Evolutionary conservation across 495 filamentous ascomycete genomes (phyloP), one percentile per base, ranked within the genome.

Genomic region (Articulospora tetracladia): DNA sequence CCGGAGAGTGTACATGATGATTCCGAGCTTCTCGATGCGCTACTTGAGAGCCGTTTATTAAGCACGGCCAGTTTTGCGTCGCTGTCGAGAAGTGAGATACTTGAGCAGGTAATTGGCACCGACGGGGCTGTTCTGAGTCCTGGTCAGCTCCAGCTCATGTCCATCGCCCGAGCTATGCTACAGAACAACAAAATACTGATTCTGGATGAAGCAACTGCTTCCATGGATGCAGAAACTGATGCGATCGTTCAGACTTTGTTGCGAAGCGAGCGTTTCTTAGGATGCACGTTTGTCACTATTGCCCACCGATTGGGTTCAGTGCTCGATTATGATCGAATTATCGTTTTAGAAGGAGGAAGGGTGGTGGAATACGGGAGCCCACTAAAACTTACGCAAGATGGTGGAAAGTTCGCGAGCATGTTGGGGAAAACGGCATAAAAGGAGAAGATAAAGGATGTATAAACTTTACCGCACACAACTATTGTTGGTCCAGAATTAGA

Each of bases 321-420:
- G 28, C 50, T 69, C 44, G 67, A 77, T 23, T 73, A 72, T 3
- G 77, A 80, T 61, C 62, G 20, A n/a, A 23, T 52, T 6, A 86
- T 90, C 60, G 80, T 91, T 67, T 80, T 95, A 55, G 86, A 91
- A 59, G 78, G 73, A 2, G 90, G 89, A 0, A 66, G 66, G 36
- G 78, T 86, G 55, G 77, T 88, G 41, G 88, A 92, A 60, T 64
- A 66, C 26, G 90, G 91, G 0, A 83, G 82, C 46, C 89, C 91
- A 69, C 76, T 77, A 3, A 86, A 90, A 67, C 66, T 95, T 68
- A 63, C 93, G 25, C n/a, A 25, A 28, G 50, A 55, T 20, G 62
- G 55, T 12, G 67, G 30, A 32, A 32, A n/a, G n/a, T n/a, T n/a
- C n/a, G n/a, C n/a, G n/a, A n/a, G n/a, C n/a, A n/a, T n/a, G n/a